Percentiles rank a stretch among this genome's conserved stretches.
Evolutionary conservation across 345 rosid genomes (phyloP).

Genomic region (Anastatica hierochuntica): DNA sequence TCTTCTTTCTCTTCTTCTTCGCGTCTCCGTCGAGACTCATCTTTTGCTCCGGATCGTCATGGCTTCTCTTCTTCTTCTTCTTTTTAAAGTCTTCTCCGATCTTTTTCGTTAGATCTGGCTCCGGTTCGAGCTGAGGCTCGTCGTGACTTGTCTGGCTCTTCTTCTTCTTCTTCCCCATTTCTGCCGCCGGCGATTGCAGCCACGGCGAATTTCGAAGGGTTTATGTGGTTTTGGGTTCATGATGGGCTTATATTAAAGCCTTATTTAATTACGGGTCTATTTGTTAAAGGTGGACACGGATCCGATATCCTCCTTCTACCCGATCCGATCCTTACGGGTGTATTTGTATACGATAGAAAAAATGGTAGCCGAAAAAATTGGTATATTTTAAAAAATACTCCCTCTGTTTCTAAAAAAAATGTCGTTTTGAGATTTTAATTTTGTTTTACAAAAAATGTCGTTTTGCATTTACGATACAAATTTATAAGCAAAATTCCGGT

Average conservation of each 20-base stretch:
- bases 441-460: no score
- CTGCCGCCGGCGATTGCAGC: slow-evolving; percentile 22
- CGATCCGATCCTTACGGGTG: no score
- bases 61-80: slow-evolving; percentile 14
- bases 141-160: slow-evolving; percentile 23
- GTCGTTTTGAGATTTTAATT: no score
- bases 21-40: slow-evolving; percentile 29
- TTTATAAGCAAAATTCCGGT: no score
- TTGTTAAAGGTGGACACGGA: no score
- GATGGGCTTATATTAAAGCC: slow-evolving; percentile 4
- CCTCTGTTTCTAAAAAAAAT: no score
- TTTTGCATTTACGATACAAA: no score
- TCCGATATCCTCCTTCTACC: no score
- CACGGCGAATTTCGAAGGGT: slow-evolving; percentile 12
- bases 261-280: neutral
- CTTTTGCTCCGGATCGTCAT: slow-evolving; percentile 11
- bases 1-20: slow-evolving; percentile 42
- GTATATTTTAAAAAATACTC: no score
- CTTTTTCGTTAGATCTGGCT: slow-evolving; percentile 10
- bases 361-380: no score
- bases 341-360: no score
- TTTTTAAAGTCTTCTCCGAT: slow-evolving; percentile 3
- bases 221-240: slow-evolving; percentile 20
- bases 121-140: slow-evolving; percentile 14
- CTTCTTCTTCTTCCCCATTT: slow-evolving; percentile 56